Evolutionary conservation across 768 basidiomycete species (phyloP).

Genomic region (Zangia roseola): DNA sequence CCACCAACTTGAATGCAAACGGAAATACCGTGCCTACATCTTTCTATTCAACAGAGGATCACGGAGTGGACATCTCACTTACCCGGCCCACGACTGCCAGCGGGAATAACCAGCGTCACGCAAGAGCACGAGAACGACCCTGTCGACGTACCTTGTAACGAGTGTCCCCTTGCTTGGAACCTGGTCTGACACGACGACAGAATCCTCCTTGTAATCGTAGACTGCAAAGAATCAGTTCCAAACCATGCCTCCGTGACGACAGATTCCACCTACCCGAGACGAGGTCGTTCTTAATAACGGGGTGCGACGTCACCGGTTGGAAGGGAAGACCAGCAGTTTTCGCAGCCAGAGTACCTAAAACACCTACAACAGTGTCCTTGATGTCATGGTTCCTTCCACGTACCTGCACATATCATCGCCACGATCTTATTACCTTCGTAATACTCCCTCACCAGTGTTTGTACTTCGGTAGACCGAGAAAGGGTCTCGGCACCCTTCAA

Average conservation of each 20-base stretch:
- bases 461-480: slow-evolving; percentile 55
- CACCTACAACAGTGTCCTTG: too few relatives aligned
- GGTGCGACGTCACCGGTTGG: slow-evolving; percentile 78
- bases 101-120: neutral
- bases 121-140: neutral
- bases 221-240: slow-evolving; percentile 35
- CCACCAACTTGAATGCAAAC: slow-evolving; percentile 76
- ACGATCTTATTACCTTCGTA: slow-evolving; percentile 44
- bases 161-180: slow-evolving; percentile 45
- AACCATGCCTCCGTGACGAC: neutral
- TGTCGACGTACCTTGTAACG: slow-evolving; percentile 63
- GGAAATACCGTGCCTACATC: slow-evolving; percentile 67
- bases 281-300: slow-evolving; percentile 61
- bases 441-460: slow-evolving; percentile 60
- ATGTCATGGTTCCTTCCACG: slow-evolving; percentile 11
- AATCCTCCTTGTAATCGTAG: slow-evolving; percentile 71
- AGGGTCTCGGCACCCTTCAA: slow-evolving; percentile 76
- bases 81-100: slow-evolving; percentile 82
- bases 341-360: slow-evolving; percentile 71
- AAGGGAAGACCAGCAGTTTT: slow-evolving; percentile 55
- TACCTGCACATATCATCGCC: slow-evolving; percentile 86
- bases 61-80: slow-evolving; percentile 9
- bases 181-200: slow-evolving; percentile 61
- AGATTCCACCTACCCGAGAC: slow-evolving; percentile 42
- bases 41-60: neutral